phyloP scores from a whole-genome alignment of 2,329 filamentous ascomycete genomes.

The Talaromyces sp. region DNA sequence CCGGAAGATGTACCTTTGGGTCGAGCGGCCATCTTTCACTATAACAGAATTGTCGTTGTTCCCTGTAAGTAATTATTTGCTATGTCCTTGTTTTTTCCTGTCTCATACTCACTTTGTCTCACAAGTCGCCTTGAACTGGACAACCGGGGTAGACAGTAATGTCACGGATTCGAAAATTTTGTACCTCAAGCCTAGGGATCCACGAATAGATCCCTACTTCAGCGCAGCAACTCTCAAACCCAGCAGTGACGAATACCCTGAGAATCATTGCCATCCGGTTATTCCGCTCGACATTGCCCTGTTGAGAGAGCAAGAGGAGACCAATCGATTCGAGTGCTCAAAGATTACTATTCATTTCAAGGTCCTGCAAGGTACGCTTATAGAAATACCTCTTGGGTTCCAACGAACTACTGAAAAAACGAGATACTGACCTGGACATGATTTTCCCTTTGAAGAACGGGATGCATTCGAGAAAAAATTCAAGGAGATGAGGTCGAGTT shows the following conservation, averaged over 20 bases:
- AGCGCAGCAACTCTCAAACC: not conserved
- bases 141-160: not conserved
- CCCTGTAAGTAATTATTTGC: not conserved
- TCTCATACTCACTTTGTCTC: not conserved
- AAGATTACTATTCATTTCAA: not conserved
- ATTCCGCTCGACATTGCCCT: not conserved
- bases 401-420: not conserved
- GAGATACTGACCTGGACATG: not conserved
- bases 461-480: not conserved
- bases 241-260: not conserved
- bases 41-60: not conserved
- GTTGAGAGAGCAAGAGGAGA: not conserved
- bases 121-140: not conserved
- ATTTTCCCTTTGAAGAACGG: not conserved
- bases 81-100: not conserved
- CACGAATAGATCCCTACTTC: not conserved
- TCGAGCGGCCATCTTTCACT: not conserved
- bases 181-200: not conserved
- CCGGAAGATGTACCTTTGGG: not conserved
- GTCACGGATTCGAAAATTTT: not conserved
- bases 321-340: not conserved
- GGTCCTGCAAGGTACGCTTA: not conserved
- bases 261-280: not conserved
- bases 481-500: not conserved
- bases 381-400: not conserved